Conservation (phyloP, 2,329 filamentous ascomycete species). For the Cordyceps javanica region DNA sequence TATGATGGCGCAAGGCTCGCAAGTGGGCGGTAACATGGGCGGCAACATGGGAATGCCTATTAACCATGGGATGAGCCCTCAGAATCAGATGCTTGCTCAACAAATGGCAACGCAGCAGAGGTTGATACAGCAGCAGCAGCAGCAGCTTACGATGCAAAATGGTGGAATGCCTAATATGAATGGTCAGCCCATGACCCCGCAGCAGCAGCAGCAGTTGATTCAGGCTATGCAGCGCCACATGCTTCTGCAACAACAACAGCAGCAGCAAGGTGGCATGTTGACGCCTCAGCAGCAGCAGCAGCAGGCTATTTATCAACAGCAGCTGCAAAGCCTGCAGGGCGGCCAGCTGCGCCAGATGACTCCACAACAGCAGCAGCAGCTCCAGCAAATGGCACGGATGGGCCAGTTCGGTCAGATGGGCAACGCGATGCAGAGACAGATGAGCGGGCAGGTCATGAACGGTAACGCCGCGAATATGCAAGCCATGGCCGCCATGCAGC, state of each 20-base stretch:
- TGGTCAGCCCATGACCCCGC: constrained; percentile 28
- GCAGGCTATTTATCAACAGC: constrained; percentile 38
- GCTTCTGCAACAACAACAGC: constrained; percentile 19
- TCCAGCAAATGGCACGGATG: constrained; percentile 32
- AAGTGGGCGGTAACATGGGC: constrained; percentile 43
- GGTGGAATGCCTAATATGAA: constrained; percentile 25
- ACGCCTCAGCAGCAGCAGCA: constrained; percentile 35
- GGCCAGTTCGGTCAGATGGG: constrained; percentile 28
- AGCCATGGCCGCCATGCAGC: constrained; percentile 25
- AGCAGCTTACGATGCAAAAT: constrained; percentile 20
- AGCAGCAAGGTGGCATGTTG: constrained; percentile 32
- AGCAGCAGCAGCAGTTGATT: constrained; percentile 33
- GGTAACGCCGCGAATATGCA: constrained; percentile 23
- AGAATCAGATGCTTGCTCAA: constrained; percentile 33
- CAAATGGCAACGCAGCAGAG: constrained; percentile 46
- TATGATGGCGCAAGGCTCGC: constrained; percentile 52
- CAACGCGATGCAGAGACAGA: constrained; percentile 32
- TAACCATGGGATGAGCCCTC: constrained; percentile 36
- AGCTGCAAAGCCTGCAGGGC: constrained; percentile 36
- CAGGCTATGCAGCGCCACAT: constrained; percentile 33
- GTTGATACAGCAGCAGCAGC: constrained; percentile 35
- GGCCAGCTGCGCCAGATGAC: constrained; percentile 28
- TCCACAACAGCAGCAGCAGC: constrained; percentile 32
- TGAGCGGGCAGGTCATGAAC: constrained; percentile 28
- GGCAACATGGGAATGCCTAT: constrained; percentile 47